These are phyloP conservation scores for Colletotrichum phormii DNA, from an alignment of 2,329 filamentous ascomycete genomes.

Conservation along the genomic window DNA sequence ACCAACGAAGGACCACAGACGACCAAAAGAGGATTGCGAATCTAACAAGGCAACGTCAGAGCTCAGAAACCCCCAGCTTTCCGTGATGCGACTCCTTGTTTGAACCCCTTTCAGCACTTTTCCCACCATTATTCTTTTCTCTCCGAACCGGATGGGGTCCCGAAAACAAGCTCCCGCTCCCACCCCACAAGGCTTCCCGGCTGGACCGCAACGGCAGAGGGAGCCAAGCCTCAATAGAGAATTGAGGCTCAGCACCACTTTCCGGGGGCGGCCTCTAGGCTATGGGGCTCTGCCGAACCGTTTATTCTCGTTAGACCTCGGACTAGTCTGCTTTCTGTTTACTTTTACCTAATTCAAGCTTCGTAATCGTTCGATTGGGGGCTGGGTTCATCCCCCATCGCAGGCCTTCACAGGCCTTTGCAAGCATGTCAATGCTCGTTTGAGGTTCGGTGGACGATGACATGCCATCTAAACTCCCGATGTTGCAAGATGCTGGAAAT, in stretches of 20 bases:
- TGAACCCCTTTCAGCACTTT: neutral
- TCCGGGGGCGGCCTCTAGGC: neutral
- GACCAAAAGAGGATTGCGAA: constrained; percentile 12
- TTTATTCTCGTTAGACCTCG: neutral
- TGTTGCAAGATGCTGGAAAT: constrained; percentile 13
- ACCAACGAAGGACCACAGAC: neutral
- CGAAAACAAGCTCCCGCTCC: constrained; percentile 8
- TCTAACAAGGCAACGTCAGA: constrained; percentile 19
- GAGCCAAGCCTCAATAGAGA: neutral
- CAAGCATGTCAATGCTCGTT: constrained; percentile 12
- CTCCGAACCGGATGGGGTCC: constrained; percentile 2
- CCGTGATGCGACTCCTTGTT: constrained; percentile 15
- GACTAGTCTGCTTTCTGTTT: constrained; percentile 1
- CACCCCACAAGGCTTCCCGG: constrained; percentile 15
- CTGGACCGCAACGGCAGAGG: neutral
- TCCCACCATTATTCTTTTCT: neutral
- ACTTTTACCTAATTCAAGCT: constrained; percentile 24
- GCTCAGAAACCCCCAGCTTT: constrained; percentile 22
- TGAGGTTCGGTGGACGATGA: constrained; percentile 13
- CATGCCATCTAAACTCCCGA: constrained; percentile 25
- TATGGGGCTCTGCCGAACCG: neutral
- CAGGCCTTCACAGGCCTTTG: too few relatives aligned
- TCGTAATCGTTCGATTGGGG: constrained; percentile 18
- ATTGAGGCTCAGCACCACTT: neutral
- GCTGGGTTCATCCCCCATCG: neutral